Evolutionary conservation across 1,284 basidiomycete genomes (phyloP).

Genomic region (Sparassis latifolia): DNA sequence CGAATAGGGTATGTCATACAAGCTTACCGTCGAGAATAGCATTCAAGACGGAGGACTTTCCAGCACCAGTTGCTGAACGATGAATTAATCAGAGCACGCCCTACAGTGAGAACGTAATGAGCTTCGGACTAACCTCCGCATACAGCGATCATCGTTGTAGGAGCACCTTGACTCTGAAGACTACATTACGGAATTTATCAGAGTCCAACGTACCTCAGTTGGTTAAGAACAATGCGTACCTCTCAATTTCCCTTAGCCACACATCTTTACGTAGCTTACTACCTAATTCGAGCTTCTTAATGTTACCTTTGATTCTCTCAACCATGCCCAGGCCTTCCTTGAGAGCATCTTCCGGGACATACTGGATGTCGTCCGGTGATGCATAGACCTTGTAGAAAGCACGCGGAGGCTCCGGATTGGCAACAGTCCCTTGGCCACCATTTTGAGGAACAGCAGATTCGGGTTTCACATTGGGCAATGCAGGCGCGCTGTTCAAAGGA

Average conservation of each 20-base stretch:
- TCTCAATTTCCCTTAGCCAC: conserved; percentile 49
- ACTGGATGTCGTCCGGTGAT: conserved; percentile 36
- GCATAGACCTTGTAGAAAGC: conserved; percentile 18
- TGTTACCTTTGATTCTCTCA: conserved; percentile 34
- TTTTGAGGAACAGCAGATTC: not conserved
- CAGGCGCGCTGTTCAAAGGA: not conserved
- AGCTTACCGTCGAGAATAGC: conserved; percentile 49
- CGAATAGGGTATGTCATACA: conserved; percentile 1
- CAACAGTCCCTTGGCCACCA: not conserved
- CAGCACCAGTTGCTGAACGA: conserved; percentile 47
- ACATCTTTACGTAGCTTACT: conserved; percentile 51
- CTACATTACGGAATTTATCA: conserved; percentile 22
- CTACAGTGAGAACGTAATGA: not conserved
- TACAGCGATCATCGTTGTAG: conserved; percentile 53
- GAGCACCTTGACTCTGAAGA: conserved; percentile 41
- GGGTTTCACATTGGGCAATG: not conserved
- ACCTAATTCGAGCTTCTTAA: conserved; percentile 43
- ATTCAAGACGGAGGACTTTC: conserved; percentile 55
- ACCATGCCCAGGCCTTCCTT: conserved; percentile 50
- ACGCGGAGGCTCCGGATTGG: conserved; percentile 3
- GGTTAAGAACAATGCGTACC: conserved; percentile 25
- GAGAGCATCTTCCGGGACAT: conserved; percentile 43
- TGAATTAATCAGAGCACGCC: not conserved
- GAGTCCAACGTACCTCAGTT: not conserved
- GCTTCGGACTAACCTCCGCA: conserved; percentile 39